Evolutionary conservation across 179 eudicot species (phyloP).

Genomic region (Nepenthes alata): DNA sequence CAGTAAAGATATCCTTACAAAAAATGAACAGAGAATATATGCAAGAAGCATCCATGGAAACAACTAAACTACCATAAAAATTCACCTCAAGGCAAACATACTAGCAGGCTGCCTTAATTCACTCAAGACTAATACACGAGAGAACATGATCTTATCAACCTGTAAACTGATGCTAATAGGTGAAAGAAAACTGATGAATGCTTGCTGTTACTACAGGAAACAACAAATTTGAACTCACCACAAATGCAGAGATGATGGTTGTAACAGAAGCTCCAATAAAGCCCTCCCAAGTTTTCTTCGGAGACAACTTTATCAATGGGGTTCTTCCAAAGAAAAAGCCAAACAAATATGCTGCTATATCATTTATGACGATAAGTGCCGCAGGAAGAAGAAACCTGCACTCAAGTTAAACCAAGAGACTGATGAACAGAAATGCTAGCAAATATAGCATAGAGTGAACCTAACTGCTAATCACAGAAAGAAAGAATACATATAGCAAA

Average conservation of each 20-base stretch:
- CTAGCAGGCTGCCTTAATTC: too few species aligned
- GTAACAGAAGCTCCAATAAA: slow-evolving; percentile 91
- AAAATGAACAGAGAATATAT: neutral
- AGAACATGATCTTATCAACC: too few species aligned
- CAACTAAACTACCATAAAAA: too few species aligned
- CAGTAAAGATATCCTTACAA: too few species aligned
- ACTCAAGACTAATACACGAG: too few species aligned
- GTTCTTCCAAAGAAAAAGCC: slow-evolving; percentile 97
- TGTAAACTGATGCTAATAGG: neutral
- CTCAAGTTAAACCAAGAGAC: neutral
- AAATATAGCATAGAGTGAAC: too few species aligned
- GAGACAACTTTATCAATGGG: slow-evolving; percentile 89
- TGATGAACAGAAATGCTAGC: neutral
- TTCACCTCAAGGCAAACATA: too few species aligned
- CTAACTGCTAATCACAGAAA: too few species aligned
- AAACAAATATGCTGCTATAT: slow-evolving; percentile 82
- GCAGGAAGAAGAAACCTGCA: slow-evolving; percentile 98
- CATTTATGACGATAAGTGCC: slow-evolving; percentile 88
- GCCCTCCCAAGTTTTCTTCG: slow-evolving; percentile 98
- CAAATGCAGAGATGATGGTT: slow-evolving; percentile 71
- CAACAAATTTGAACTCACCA: slow-evolving; percentile 39
- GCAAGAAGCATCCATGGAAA: neutral
- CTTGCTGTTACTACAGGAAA: too few species aligned
- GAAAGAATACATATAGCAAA: too few species aligned
- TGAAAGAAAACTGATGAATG: neutral